Conservation (phyloP, 2,329 filamentous ascomycete genomes). For the Fonsecaea pedrosoi region DNA sequence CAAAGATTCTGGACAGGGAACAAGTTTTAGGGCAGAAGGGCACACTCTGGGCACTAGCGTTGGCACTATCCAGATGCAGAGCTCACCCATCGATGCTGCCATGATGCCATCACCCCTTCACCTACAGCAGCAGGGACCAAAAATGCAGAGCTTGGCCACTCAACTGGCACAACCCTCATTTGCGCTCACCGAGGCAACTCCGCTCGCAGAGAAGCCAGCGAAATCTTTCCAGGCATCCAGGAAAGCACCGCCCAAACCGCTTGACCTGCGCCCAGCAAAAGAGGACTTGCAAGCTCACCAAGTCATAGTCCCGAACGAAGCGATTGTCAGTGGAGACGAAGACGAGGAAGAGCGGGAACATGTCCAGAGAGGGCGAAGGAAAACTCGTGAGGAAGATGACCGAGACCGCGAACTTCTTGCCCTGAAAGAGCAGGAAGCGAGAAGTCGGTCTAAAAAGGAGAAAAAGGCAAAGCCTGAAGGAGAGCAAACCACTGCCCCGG, state of each 20-base stretch:
- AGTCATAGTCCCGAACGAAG: slow-evolving; percentile 17
- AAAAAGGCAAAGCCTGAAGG: slow-evolving; percentile 59
- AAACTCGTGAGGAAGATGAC: slow-evolving; percentile 88
- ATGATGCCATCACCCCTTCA: slow-evolving; percentile 38
- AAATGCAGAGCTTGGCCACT: slow-evolving; percentile 30
- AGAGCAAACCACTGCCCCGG: slow-evolving; percentile 44
- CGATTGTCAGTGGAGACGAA: slow-evolving; percentile 28
- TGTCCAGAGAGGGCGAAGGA: slow-evolving; percentile 73
- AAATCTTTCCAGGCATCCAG: slow-evolving; percentile 66
- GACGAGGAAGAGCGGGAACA: slow-evolving; percentile 41
- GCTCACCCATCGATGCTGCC: slow-evolving; percentile 32
- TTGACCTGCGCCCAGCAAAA: slow-evolving; percentile 68
- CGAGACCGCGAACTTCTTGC: slow-evolving; percentile 73
- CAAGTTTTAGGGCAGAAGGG: slow-evolving; percentile 13
- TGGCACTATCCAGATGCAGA: slow-evolving; percentile 8
- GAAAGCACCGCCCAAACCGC: slow-evolving; percentile 83
- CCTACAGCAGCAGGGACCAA: slow-evolving; percentile 23
- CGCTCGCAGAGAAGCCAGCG: slow-evolving; percentile 57
- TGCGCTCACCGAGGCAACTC: slow-evolving; percentile 46
- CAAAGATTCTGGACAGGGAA: slow-evolving; percentile 7
- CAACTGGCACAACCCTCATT: slow-evolving; percentile 33
- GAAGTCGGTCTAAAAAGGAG: slow-evolving; percentile 77
- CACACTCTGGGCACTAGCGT: slow-evolving; percentile 19
- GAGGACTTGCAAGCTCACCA: slow-evolving; percentile 26
- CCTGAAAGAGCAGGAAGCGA: slow-evolving; percentile 69